Evolutionary conservation across 345 rosid species (phyloP).

Genomic region (Salix brachista): DNA sequence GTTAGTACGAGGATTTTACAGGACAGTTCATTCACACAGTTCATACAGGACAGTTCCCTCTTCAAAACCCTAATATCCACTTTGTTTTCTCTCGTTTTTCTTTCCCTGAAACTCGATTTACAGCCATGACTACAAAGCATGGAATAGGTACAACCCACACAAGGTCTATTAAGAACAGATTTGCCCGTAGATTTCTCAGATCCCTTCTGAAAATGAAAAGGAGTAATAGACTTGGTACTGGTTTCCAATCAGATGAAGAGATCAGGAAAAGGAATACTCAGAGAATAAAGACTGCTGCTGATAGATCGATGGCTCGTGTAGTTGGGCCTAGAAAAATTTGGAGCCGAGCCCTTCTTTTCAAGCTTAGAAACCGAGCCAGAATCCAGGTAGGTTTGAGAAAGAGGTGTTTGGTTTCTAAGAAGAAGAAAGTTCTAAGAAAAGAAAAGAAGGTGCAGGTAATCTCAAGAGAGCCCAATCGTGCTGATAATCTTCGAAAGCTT

Average conservation of each 20-base stretch:
- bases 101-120: not conserved
- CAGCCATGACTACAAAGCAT: slow-evolving; percentile 1
- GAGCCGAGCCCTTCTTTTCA: slow-evolving; percentile 38
- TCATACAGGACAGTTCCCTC: too few species aligned
- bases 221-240: not conserved
- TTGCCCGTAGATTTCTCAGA: slow-evolving; percentile 26
- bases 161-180: slow-evolving; percentile 10
- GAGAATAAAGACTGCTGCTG: slow-evolving; percentile 30
- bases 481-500: slow-evolving; percentile 22
- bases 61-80: slow-evolving; percentile 2
- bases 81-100: not conserved
- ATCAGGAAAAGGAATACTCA: slow-evolving; percentile 1
- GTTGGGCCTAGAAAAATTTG: slow-evolving; percentile 31
- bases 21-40: not conserved
- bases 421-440: slow-evolving; percentile 1
- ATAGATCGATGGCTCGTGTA: slow-evolving; percentile 32
- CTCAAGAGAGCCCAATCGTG: not conserved
- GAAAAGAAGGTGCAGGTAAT: not conserved
- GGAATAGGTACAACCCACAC: too few species aligned
- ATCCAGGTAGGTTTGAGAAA: not conserved
- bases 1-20: slow-evolving; percentile 5
- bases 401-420: not conserved
- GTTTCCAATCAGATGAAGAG: not conserved
- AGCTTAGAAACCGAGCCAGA: slow-evolving; percentile 10
- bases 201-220: slow-evolving; percentile 15